Percentiles rank a stretch among this genome's conserved stretches.
These are phyloP conservation scores for Neofusicoccum parvum DNA, from an alignment of 2,329 filamentous ascomycete genomes.

Conservation along the genomic window DNA sequence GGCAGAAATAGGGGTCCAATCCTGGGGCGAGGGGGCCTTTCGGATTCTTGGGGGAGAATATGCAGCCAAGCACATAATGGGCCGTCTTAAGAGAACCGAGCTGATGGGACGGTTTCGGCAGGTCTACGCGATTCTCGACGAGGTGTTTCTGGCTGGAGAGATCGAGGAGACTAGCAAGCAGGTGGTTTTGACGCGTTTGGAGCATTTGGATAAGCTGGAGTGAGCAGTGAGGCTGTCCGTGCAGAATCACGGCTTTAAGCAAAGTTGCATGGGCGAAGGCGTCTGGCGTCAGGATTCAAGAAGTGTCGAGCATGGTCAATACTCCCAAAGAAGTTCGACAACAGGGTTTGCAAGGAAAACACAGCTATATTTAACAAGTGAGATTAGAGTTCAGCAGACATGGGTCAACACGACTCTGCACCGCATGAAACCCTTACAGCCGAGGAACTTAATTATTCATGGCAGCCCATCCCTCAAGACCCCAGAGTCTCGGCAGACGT, in stretches of 20 bases:
- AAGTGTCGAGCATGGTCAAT: neutral
- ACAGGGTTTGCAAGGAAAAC: neutral
- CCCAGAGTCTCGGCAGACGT: neutral
- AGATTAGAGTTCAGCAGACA: neutral
- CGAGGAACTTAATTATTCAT: neutral
- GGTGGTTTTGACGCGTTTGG: constrained; percentile 88
- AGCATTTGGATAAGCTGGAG: constrained; percentile 95
- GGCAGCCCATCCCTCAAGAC: neutral
- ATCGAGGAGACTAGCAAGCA: constrained; percentile 99
- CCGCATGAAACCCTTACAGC: neutral
- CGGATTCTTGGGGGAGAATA: neutral
- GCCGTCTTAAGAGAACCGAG: neutral
- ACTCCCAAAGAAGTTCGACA: neutral
- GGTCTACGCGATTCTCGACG: constrained; percentile 97
- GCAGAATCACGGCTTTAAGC: neutral
- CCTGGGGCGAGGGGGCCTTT: neutral
- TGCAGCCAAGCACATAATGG: neutral
- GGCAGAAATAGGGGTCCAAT: neutral
- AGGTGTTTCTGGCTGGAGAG: constrained; percentile 96
- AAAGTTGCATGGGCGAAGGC: constrained; percentile 4
- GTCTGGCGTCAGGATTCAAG: constrained; percentile 1
- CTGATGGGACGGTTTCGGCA: constrained; percentile 35
- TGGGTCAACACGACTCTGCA: neutral
- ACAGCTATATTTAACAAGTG: constrained; percentile 1
- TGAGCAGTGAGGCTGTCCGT: constrained; percentile 41